phyloP scores from a whole-genome alignment of 805 yeast genomes.

The Schwanniomyces sp. region DNA sequence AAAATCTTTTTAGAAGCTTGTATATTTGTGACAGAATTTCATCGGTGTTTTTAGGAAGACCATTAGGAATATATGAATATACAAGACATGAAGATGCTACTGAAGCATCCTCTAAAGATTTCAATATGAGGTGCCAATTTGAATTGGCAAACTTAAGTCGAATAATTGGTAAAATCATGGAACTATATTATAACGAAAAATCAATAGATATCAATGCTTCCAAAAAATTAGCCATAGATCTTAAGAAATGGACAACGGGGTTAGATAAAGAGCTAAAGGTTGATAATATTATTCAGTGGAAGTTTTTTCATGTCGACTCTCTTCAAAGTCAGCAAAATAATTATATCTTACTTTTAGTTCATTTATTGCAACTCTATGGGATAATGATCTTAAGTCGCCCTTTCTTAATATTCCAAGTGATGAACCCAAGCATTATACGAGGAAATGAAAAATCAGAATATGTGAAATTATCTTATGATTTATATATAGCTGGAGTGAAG shows the following conservation, averaged over 20 bases:
- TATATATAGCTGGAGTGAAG: slow-evolving; percentile 14
- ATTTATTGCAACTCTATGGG: slow-evolving; percentile 36
- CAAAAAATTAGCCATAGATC: slow-evolving; percentile 32
- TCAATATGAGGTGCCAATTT: slow-evolving; percentile 22
- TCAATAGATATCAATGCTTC: slow-evolving; percentile 27
- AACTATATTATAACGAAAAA: slow-evolving; percentile 30
- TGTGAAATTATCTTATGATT: slow-evolving; percentile 6
- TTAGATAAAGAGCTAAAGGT: slow-evolving; percentile 31
- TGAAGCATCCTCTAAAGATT: slow-evolving; percentile 7
- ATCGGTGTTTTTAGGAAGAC: slow-evolving; percentile 35
- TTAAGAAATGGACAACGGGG: slow-evolving; percentile 33
- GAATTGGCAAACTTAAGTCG: slow-evolving; percentile 26
- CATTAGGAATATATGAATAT: slow-evolving; percentile 31
- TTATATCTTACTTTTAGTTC: slow-evolving; percentile 29
- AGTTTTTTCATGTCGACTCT: neutral
- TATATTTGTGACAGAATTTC: slow-evolving; percentile 34
- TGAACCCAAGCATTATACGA: neutral
- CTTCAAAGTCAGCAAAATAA: neutral
- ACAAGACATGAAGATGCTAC: slow-evolving; percentile 40
- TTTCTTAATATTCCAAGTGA: slow-evolving; percentile 31
- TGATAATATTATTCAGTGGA: slow-evolving; percentile 8
- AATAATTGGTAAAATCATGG: slow-evolving; percentile 29
- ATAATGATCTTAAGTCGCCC: slow-evolving; percentile 42
- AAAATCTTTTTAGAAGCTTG: slow-evolving; percentile 33
- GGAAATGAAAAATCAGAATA: slow-evolving; percentile 1